Conservation (phyloP, 2,329 filamentous ascomycete species). For the Grosmannia clavigera region DNA sequence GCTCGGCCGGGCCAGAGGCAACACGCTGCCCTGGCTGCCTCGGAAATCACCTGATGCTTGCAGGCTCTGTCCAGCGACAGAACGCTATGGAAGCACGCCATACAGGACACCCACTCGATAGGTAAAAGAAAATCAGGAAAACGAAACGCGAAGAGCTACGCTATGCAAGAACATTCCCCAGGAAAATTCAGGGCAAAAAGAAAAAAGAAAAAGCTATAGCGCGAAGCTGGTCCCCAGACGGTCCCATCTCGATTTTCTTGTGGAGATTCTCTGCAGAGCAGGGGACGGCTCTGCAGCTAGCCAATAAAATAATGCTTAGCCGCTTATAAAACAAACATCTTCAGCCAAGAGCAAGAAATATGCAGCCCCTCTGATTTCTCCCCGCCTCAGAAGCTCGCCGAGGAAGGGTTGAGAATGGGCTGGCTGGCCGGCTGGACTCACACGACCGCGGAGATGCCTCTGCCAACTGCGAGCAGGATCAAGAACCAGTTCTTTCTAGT, state of each 20-base stretch:
- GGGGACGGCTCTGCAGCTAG: not conserved
- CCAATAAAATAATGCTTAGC: too few species aligned
- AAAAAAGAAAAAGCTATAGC: not conserved
- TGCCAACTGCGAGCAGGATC: too few species aligned
- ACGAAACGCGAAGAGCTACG: not conserved
- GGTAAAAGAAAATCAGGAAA: not conserved
- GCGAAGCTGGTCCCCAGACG: not conserved
- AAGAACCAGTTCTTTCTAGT: slow-evolving; percentile 10
- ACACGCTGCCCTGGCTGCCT: not conserved
- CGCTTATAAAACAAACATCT: too few species aligned
- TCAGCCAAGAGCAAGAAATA: too few species aligned
- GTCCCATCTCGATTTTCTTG: not conserved
- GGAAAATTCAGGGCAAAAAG: too few species aligned
- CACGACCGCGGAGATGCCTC: too few species aligned
- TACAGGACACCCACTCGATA: not conserved
- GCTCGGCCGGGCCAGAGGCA: not conserved
- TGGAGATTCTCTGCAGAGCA: not conserved
- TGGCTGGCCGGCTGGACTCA: too few species aligned
- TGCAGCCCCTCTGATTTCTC: too few species aligned
- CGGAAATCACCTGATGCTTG: not conserved
- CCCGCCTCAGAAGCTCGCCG: too few species aligned
- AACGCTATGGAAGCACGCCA: not conserved
- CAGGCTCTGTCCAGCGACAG: not conserved
- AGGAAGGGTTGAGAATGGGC: too few species aligned
- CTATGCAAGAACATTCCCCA: too few species aligned